Conservation (phyloP, 495 filamentous ascomycete genomes). For the Podospora comata region DNA sequence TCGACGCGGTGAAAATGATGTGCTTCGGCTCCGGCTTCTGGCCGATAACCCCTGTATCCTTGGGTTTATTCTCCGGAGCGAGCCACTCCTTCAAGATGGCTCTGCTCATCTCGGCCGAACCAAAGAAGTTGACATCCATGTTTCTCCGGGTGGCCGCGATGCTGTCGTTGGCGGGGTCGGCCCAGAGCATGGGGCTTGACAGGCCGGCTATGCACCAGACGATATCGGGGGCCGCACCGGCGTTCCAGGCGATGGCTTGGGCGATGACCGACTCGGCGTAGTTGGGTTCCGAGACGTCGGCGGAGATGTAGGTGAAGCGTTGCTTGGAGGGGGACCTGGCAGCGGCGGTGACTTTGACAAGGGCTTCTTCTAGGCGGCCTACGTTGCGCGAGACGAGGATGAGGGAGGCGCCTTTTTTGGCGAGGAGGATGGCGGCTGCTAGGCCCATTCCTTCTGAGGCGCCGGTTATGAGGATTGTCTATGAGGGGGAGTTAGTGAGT, state of each 20-base stretch:
- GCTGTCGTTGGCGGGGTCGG: conserved; percentile 62
- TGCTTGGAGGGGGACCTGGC: conserved; percentile 62
- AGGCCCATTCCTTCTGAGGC: conserved; percentile 91
- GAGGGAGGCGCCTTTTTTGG: conserved; percentile 80
- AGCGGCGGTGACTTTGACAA: conserved; percentile 60
- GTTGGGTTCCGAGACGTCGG: conserved; percentile 68
- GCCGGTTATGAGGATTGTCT: conserved; percentile 87
- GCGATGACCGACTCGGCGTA: conserved; percentile 66
- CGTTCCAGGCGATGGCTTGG: conserved; percentile 82
- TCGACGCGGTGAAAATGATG: conserved; percentile 82
- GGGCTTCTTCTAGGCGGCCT: conserved; percentile 67
- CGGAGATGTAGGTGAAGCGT: conserved; percentile 77
- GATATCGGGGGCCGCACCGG: conserved; percentile 68
- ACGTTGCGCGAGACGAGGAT: conserved; percentile 78
- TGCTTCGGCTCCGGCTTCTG: conserved; percentile 56
- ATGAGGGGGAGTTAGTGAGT: conserved; percentile 9
- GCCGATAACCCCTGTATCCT: not conserved
- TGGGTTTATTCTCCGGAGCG: conserved; percentile 36
- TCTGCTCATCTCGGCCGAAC: conserved; percentile 82
- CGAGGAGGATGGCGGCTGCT: conserved; percentile 65
- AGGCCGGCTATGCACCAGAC: conserved; percentile 90
- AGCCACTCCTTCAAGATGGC: conserved; percentile 61
- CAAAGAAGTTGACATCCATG: conserved; percentile 92
- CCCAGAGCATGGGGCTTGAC: conserved; percentile 72
- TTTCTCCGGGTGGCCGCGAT: conserved; percentile 64